Conservation (phyloP, 2,329 filamentous ascomycete genomes). For the Cercospora canescens region DNA sequence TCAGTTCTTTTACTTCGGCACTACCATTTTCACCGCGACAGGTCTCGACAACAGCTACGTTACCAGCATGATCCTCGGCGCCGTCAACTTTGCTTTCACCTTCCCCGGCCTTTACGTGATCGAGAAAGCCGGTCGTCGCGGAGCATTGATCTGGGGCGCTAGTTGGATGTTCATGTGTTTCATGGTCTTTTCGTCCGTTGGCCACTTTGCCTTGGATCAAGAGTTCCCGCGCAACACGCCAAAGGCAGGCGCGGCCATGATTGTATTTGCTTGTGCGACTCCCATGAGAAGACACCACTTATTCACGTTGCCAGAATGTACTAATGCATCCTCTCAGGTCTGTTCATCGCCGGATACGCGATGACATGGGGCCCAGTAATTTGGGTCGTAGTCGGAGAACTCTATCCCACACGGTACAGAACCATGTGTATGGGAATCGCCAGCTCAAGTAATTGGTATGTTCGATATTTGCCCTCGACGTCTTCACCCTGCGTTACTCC, state of each 20-base stretch:
- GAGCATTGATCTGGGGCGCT: slow-evolving; percentile 46
- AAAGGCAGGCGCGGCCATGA: slow-evolving; percentile 59
- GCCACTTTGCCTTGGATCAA: slow-evolving; percentile 45
- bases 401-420: slow-evolving; percentile 60
- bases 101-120: slow-evolving; percentile 51
- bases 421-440: slow-evolving; percentile 52
- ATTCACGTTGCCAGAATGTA: slow-evolving; percentile 64
- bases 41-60: slow-evolving; percentile 45
- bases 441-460: slow-evolving; percentile 61
- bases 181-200: slow-evolving; percentile 52
- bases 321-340: slow-evolving; percentile 36
- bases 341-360: slow-evolving; percentile 67
- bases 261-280: slow-evolving; percentile 69
- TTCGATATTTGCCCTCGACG: slow-evolving; percentile 30
- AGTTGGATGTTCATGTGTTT: slow-evolving; percentile 60
- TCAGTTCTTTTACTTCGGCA: slow-evolving; percentile 59
- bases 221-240: slow-evolving; percentile 37
- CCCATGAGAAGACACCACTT: no score
- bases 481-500: neutral
- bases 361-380: slow-evolving; percentile 71
- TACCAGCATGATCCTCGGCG: slow-evolving; percentile 50
- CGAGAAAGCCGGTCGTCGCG: slow-evolving; percentile 48
- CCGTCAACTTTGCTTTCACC: slow-evolving; percentile 50
- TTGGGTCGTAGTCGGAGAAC: slow-evolving; percentile 49
- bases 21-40: slow-evolving; percentile 43